These are phyloP conservation scores for Epichloe glyceriae DNA, from an alignment of 2,329 filamentous ascomycete species.

Conservation along the genomic window DNA sequence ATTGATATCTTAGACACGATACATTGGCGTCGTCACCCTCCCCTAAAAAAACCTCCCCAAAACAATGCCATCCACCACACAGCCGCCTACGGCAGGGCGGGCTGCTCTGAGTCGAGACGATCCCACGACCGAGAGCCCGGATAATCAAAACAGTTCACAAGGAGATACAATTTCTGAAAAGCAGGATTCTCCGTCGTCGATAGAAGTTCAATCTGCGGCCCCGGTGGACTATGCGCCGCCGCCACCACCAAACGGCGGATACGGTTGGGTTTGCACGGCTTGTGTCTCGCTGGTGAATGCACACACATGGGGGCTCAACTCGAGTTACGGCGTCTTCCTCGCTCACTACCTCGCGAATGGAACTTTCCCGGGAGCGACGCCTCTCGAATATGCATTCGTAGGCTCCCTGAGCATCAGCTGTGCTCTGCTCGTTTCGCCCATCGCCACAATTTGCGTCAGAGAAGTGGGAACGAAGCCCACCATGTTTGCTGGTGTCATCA, in stretches of 20 bases:
- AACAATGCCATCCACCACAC: not conserved
- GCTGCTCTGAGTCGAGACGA: not conserved
- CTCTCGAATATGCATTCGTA: conserved; percentile 64
- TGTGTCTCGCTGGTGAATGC: conserved; percentile 42
- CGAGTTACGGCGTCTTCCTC: conserved; percentile 36
- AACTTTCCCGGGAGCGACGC: conserved; percentile 48
- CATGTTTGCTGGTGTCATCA: conserved; percentile 48
- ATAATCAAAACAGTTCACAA: not conserved
- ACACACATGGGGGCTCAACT: conserved; percentile 65
- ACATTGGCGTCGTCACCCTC: not conserved
- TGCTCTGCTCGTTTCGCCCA: conserved; percentile 54
- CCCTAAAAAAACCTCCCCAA: not conserved
- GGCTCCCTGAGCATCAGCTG: conserved; percentile 30
- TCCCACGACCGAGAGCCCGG: not conserved
- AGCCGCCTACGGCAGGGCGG: not conserved
- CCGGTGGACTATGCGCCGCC: conserved; percentile 6
- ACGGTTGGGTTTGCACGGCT: conserved; percentile 32
- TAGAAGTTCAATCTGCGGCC: not conserved
- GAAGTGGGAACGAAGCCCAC: conserved; percentile 49
- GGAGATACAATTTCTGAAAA: not conserved
- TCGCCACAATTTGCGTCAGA: conserved; percentile 50
- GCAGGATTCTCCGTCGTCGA: not conserved
- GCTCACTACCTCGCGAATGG: conserved; percentile 44
- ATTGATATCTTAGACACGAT: not conserved
- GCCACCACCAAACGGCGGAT: conserved; percentile 45